These are phyloP conservation scores for Cordyceps cicadae DNA, from an alignment of 2,329 filamentous ascomycete genomes.

Conservation along the genomic window DNA sequence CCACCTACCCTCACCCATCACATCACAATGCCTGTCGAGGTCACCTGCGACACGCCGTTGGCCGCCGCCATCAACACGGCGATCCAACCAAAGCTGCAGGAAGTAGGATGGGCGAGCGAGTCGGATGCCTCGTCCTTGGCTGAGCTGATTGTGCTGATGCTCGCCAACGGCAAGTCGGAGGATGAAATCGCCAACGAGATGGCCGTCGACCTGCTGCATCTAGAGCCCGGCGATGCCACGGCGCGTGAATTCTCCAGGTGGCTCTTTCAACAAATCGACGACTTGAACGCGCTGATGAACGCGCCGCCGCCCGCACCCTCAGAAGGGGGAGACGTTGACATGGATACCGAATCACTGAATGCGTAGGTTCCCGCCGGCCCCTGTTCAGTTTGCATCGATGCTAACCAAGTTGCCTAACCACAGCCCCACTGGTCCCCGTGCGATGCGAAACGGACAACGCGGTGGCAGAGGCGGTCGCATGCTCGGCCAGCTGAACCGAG, in stretches of 20 bases:
- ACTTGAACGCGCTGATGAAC: constrained; percentile 56
- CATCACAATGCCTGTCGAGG: constrained; percentile 63
- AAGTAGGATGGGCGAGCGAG: constrained; percentile 85
- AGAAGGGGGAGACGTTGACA: constrained; percentile 30
- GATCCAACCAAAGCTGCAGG: constrained; percentile 84
- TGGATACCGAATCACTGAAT: constrained; percentile 62
- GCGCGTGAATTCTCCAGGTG: constrained; percentile 80
- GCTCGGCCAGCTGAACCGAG: constrained; percentile 75
- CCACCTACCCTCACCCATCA: background rate
- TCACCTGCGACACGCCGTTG: constrained; percentile 70
- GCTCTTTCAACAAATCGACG: constrained; percentile 82
- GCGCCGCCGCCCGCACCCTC: constrained; percentile 22
- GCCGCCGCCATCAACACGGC: constrained; percentile 73
- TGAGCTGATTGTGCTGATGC: constrained; percentile 96
- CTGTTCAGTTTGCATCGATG: constrained; percentile 12
- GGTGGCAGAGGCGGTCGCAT: constrained; percentile 68
- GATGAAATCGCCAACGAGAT: constrained; percentile 84
- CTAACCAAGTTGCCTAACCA: constrained; percentile 28
- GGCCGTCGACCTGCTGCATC: constrained; percentile 73
- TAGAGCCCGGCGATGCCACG: constrained; percentile 73
- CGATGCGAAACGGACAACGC: constrained; percentile 72
- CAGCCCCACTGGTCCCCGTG: constrained; percentile 89
- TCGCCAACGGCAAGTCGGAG: constrained; percentile 89
- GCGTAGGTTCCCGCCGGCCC: constrained; percentile 42
- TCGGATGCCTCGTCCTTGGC: constrained; percentile 73